phyloP scores from a whole-genome alignment of 106 monocot species.

The Platanthera guangdongensis region DNA sequence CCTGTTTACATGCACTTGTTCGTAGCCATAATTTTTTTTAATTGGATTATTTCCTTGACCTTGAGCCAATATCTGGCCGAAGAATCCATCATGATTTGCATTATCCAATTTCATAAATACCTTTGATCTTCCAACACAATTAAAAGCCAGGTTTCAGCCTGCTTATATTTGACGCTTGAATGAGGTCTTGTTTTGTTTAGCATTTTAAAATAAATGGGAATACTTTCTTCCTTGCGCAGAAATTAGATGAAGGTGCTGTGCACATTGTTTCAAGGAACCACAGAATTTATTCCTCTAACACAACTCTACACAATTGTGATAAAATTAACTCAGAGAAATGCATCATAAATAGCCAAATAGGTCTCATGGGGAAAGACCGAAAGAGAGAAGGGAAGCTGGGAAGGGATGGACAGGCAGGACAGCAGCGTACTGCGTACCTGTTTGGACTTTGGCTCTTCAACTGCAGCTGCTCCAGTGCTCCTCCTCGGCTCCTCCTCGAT shows the following conservation, averaged over 20 bases:
- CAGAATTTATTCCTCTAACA: too few relatives aligned
- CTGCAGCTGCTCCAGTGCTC: too few relatives aligned
- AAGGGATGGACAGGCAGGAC: too few relatives aligned
- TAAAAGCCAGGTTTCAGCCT: background rate
- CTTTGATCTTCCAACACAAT: background rate
- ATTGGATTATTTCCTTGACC: background rate
- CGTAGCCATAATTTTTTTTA: background rate
- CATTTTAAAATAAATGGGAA: background rate
- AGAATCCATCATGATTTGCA: background rate
- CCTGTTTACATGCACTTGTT: background rate
- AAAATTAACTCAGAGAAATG: too few relatives aligned
- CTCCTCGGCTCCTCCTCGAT: too few relatives aligned
- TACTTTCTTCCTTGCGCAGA: constrained; percentile 27
- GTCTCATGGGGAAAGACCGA: too few relatives aligned
- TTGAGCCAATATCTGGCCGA: background rate
- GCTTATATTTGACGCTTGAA: background rate
- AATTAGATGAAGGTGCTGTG: constrained; percentile 76
- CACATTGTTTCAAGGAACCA: constrained; percentile 66
- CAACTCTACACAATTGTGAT: too few relatives aligned
- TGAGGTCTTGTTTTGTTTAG: background rate
- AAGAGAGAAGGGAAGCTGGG: too few relatives aligned
- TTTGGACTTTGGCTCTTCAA: too few relatives aligned
- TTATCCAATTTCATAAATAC: background rate
- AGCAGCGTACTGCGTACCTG: too few relatives aligned
- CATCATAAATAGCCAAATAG: too few relatives aligned